Evolutionary conservation across 345 rosid genomes (phyloP), one percentile per base, ranked within the genome.

Genomic region (Dimocarpus longan): DNA sequence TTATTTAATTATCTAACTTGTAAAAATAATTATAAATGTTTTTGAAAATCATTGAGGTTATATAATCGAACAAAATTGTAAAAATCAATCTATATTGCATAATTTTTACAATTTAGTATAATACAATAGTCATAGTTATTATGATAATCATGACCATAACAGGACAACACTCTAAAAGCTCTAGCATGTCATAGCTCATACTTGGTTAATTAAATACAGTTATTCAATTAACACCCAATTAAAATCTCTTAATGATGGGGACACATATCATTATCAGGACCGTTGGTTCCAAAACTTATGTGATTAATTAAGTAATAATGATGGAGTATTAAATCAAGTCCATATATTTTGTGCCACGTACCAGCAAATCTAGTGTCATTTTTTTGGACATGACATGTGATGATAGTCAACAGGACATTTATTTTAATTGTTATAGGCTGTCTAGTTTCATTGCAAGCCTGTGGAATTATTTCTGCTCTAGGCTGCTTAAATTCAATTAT

Each of bases 381-480:
- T 56, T 50, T 48, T 42, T 69, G 19, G 75, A 75, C 66, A 69
- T 63, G 70, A 54, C 82, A 24, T 75, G 76, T 62, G 82, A 60
- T 46, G 15, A 19, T 10, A 67, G 48, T 57, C 37, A 11, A 42
- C n/a, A 67, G 0, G 32, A 11, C 1, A 21, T 4, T 40, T 66
- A 1, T 76, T 66, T 50, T 10, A n/a, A n/a, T 54, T 46, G 16
- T 19, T 39, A 50, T 57, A 18, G 2, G 21, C 22, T 57, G 19
- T 4, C 66, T 26, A 0, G 24, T 43, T 13, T 24, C 44, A 24
- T 32, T 65, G 6, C 40, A 40, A 22, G 76, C 57, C n/a, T 52
- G 11, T 43, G 64, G 65, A 70, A 52, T 67, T 67, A 50, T 56
- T 19, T 71, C 1, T 3, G n/a, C 6, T 46, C 21, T 68, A 9